Percentiles rank a stretch among this genome's conserved stretches.
Evolutionary conservation across 192 early-diverging fungal species (phyloP).

Genomic region (Coemansia pectinata): DNA sequence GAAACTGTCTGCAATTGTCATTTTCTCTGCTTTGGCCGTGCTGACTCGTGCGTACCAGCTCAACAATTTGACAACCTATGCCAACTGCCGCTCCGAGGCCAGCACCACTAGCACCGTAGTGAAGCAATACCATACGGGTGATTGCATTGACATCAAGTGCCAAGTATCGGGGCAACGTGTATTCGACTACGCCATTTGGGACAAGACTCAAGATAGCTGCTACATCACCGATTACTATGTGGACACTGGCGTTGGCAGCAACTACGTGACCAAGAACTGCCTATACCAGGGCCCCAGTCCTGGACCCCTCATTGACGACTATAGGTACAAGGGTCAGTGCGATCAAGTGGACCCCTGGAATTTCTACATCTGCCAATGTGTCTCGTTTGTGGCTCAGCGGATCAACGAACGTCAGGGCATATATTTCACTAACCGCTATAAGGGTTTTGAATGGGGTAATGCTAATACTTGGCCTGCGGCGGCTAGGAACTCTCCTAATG

Average conservation of each 20-base stretch:
- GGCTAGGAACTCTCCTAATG: slow-evolving; percentile 17
- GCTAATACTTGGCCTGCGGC: slow-evolving; percentile 44
- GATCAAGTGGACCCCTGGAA: slow-evolving; percentile 39
- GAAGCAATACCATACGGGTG: slow-evolving; percentile 10
- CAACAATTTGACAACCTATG: slow-evolving; percentile 12
- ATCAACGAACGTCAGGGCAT: slow-evolving; percentile 44
- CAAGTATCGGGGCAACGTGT: slow-evolving; percentile 34
- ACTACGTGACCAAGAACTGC: slow-evolving; percentile 25
- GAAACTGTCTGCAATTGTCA: slow-evolving; percentile 10
- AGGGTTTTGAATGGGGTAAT: slow-evolving; percentile 42
- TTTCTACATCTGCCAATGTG: slow-evolving; percentile 43
- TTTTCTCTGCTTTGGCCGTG: slow-evolving; percentile 1
- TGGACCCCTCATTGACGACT: slow-evolving; percentile 40
- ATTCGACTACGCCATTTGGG: slow-evolving; percentile 39
- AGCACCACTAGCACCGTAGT: slow-evolving; percentile 20
- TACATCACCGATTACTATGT: slow-evolving; percentile 53
- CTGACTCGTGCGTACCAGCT: slow-evolving; percentile 14
- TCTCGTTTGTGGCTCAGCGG: slow-evolving; percentile 47
- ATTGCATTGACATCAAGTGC: slow-evolving; percentile 19
- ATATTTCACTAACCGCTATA: slow-evolving; percentile 46
- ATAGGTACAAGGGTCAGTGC: slow-evolving; percentile 34
- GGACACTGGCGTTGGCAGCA: slow-evolving; percentile 25
- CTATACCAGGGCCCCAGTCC: slow-evolving; percentile 9
- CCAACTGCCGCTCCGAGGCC: slow-evolving; percentile 27
- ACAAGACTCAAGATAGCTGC: slow-evolving; percentile 50